Evolutionary conservation across 305 asterid species (phyloP).

Genomic region (Solanum hybrid): DNA sequence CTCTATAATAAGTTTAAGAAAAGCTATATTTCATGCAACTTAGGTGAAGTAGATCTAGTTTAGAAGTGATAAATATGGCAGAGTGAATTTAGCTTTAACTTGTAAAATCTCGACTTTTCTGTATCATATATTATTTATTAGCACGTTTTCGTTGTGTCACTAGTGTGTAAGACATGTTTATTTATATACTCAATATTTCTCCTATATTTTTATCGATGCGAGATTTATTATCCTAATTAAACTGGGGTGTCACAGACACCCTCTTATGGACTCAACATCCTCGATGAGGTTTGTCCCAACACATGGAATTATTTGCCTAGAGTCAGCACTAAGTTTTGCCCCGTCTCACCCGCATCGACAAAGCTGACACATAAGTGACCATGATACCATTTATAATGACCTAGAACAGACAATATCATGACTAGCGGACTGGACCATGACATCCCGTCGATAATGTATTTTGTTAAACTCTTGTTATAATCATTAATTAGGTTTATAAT

Average conservation of each 20-base stretch:
- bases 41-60: neutral
- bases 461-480: neutral
- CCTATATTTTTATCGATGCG: neutral
- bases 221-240: neutral
- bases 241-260: neutral
- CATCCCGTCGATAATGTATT: too few species aligned
- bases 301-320: neutral
- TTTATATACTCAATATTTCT: neutral
- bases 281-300: neutral
- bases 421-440: too few species aligned
- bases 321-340: neutral
- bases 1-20: neutral
- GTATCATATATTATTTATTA: neutral
- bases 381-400: neutral
- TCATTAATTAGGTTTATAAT: too few species aligned
- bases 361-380: neutral
- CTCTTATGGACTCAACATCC: neutral
- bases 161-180: neutral
- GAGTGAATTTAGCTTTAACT: neutral
- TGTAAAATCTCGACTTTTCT: neutral
- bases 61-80: neutral
- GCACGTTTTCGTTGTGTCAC: neutral
- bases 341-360: neutral
- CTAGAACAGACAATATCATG: too few species aligned
- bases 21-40: neutral